Evolutionary conservation across 345 rosid species (phyloP).

Genomic region (Hibiscus mutabilis): DNA sequence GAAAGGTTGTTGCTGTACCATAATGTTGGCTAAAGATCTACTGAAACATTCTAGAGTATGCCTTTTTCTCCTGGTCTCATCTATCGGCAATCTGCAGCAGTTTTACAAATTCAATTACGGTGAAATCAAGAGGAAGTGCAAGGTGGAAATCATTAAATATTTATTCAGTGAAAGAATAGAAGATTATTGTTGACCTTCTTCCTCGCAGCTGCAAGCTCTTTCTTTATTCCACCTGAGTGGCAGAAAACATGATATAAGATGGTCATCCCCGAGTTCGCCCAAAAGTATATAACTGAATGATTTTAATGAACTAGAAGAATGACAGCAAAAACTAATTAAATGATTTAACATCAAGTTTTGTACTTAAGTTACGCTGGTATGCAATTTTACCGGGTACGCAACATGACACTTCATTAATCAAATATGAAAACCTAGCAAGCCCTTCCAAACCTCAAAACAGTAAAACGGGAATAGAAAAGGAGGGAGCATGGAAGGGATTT

Average conservation of each 20-base stretch:
- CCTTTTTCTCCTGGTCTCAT: constrained; percentile 28
- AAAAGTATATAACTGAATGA: not conserved
- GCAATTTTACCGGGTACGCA: not conserved
- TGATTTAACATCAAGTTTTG: not conserved
- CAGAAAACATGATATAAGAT: not conserved
- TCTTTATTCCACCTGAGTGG: constrained; percentile 29
- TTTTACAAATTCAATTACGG: not conserved
- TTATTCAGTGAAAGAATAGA: not conserved
- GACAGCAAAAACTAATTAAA: not conserved
- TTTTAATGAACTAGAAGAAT: not conserved
- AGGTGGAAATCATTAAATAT: not conserved
- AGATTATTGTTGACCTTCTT: constrained; percentile 19
- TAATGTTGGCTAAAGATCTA: constrained; percentile 7
- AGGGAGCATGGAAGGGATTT: not conserved
- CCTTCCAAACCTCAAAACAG: not conserved
- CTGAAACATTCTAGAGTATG: constrained; percentile 33
- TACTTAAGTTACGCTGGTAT: not conserved
- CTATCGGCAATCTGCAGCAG: constrained; percentile 29
- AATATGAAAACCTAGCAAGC: not conserved
- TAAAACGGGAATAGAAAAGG: not conserved
- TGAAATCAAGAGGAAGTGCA: not conserved
- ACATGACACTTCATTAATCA: not conserved
- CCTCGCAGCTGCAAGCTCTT: constrained; percentile 29
- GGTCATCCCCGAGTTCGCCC: not conserved
- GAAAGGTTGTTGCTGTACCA: constrained; percentile 10